These are phyloP conservation scores for Sclerotinia minor DNA, from an alignment of 2,329 filamentous ascomycete species.

Conservation along the genomic window DNA sequence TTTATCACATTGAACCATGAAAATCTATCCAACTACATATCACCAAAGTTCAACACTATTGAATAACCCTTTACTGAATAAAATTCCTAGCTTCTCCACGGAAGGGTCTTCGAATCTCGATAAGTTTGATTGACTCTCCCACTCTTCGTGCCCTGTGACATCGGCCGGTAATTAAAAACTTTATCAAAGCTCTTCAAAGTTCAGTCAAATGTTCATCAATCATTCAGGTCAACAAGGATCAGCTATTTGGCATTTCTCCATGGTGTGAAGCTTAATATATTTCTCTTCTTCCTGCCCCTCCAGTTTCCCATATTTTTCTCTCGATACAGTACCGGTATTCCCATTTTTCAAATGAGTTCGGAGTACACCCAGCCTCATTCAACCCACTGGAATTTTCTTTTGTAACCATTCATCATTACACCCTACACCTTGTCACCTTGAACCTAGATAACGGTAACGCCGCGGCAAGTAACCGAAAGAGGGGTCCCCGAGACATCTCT, in stretches of 20 bases:
- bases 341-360: not conserved
- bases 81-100: not conserved
- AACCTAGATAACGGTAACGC: conserved; percentile 2
- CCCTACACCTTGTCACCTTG: not conserved
- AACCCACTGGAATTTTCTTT: not conserved
- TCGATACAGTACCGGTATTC: not conserved
- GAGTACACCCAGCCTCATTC: not conserved
- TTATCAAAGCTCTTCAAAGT: not conserved
- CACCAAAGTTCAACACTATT: not conserved
- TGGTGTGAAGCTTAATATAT: not conserved
- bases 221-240: conserved; percentile 8
- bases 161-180: conserved; percentile 12
- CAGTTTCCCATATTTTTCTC: not conserved
- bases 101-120: not conserved
- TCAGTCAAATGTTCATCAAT: too few relatives aligned
- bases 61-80: not conserved
- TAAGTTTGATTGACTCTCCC: not conserved
- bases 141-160: conserved; percentile 4
- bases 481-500: conserved; percentile 1
- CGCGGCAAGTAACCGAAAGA: not conserved
- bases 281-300: not conserved
- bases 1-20: not conserved
- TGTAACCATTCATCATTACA: not conserved
- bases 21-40: not conserved
- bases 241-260: not conserved